Evolutionary conservation across 1,284 basidiomycete species (phyloP).

Genomic region (Trametes polyzona): DNA sequence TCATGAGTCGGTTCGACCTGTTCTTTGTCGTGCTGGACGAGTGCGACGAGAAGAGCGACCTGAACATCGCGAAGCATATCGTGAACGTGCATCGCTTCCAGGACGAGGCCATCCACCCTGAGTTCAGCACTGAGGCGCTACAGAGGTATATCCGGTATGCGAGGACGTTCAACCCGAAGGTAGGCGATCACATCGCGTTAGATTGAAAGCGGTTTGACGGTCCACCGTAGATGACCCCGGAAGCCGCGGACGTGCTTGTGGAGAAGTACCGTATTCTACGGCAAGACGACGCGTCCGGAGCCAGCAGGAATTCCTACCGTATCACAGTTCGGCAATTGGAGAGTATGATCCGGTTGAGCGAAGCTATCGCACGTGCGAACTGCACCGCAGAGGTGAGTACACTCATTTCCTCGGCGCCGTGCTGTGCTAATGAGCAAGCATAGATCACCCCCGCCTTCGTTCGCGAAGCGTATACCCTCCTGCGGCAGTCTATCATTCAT

Average conservation of each 20-base stretch:
- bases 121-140: slow-evolving; percentile 95
- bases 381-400: slow-evolving; percentile 81
- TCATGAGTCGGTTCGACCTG: slow-evolving; percentile 99
- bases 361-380: slow-evolving; percentile 97
- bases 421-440: neutral
- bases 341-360: slow-evolving; percentile 96
- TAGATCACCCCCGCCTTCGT: slow-evolving; percentile 94
- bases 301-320: slow-evolving; percentile 90
- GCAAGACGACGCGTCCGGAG: slow-evolving; percentile 90
- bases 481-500: slow-evolving; percentile 98
- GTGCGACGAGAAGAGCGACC: slow-evolving; percentile 91
- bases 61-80: slow-evolving; percentile 96
- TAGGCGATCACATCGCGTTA: slow-evolving; percentile 56
- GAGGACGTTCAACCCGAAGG: slow-evolving; percentile 95
- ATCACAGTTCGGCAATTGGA: slow-evolving; percentile 97
- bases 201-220: neutral
- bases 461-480: slow-evolving; percentile 91
- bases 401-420: neutral
- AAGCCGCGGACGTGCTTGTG: slow-evolving; percentile 91
- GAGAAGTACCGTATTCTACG: slow-evolving; percentile 94
- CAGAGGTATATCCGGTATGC: slow-evolving; percentile 98
- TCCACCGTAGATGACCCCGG: slow-evolving; percentile 77
- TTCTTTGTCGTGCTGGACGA: slow-evolving; percentile 99
- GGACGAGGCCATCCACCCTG: slow-evolving; percentile 92
- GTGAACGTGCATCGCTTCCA: slow-evolving; percentile 97